These are phyloP conservation scores for Melanopsichium pennsylvanicum DNA, from an alignment of 1,284 basidiomycete species.

Conservation along the genomic window DNA sequence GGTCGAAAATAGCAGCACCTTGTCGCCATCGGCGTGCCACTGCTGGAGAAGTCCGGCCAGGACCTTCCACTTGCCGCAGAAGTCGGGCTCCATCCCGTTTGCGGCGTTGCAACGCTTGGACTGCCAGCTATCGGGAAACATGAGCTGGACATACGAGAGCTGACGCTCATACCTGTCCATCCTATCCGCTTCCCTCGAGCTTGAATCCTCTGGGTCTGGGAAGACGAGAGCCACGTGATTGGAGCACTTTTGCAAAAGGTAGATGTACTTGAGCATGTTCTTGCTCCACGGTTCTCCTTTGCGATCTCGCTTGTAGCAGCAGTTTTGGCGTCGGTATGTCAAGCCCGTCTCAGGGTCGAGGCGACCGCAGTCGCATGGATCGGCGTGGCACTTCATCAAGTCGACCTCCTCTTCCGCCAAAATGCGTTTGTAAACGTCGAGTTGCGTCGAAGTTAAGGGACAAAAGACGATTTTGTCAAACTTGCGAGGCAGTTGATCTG, in stretches of 20 bases:
- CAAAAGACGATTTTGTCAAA: slow-evolving; percentile 88
- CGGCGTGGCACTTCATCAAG: slow-evolving; percentile 74
- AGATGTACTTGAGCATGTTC: slow-evolving; percentile 74
- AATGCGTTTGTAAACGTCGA: slow-evolving; percentile 76
- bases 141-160: slow-evolving; percentile 50
- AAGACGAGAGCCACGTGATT: slow-evolving; percentile 84
- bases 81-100: slow-evolving; percentile 65
- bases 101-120: slow-evolving; percentile 36
- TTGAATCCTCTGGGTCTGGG: slow-evolving; percentile 70
- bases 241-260: slow-evolving; percentile 80
- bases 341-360: slow-evolving; percentile 42
- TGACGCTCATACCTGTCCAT: slow-evolving; percentile 57
- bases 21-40: slow-evolving; percentile 69
- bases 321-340: slow-evolving; percentile 53
- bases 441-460: slow-evolving; percentile 76
- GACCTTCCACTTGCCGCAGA: slow-evolving; percentile 88
- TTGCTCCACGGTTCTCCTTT: slow-evolving; percentile 69
- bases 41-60: slow-evolving; percentile 72
- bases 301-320: slow-evolving; percentile 70
- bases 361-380: slow-evolving; percentile 77
- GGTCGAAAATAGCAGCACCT: slow-evolving; percentile 76
- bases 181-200: slow-evolving; percentile 22
- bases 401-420: slow-evolving; percentile 73
- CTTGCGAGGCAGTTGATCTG: slow-evolving; percentile 80
- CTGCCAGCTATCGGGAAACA: slow-evolving; percentile 60